Evolutionary conservation across 306 rosid species (phyloP), one percentile per base, ranked within the genome.

Genomic region (Mimosa bimucronata): DNA sequence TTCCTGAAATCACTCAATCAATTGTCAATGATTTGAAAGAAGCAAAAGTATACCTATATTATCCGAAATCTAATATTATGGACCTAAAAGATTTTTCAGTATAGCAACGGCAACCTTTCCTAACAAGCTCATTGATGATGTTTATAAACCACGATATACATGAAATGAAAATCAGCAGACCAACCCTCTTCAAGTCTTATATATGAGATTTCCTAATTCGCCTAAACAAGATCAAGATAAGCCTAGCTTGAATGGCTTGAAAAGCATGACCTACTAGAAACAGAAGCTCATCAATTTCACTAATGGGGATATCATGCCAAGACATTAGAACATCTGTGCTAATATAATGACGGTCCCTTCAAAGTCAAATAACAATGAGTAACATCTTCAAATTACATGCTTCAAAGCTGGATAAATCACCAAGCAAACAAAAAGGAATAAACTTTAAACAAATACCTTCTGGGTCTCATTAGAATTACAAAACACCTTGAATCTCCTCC

Each of bases 381-480:
- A 55, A 45, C 48, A 77, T 7, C 58, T 46, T 57, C 11, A 66
- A 6, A 8, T 37, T n/a, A 64, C 41, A 77, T 57, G 60, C 28
- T 13, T 29, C 70, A 67, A 58, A 19, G 66, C 30, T 45, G 4
- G 50, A 40, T 15, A 81, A 77, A 77, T 41, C 3, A 0, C 13
- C 44, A 80, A 34, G 48, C 5, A 18, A 57, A 38, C 13, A 46
- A 60, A 60, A 61, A 28, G n/a, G 9, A 19, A 28, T 25, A 9
- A 25, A 10, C 29, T 44, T 41, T 41, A 30, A 83, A 71, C 82
- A 45, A 29, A 73, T 69, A 89, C 97, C 97, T 82, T 84, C 78
- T 88, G 86, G 74, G 58, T 55, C 81, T 83, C 87, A 62, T 86
- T 89, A 82, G 92, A 80, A 61, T 48, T 52, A 34, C 97, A 89